These are phyloP conservation scores for Suillus cothurnatus DNA, from an alignment of 768 basidiomycete species.

Conservation along the genomic window DNA sequence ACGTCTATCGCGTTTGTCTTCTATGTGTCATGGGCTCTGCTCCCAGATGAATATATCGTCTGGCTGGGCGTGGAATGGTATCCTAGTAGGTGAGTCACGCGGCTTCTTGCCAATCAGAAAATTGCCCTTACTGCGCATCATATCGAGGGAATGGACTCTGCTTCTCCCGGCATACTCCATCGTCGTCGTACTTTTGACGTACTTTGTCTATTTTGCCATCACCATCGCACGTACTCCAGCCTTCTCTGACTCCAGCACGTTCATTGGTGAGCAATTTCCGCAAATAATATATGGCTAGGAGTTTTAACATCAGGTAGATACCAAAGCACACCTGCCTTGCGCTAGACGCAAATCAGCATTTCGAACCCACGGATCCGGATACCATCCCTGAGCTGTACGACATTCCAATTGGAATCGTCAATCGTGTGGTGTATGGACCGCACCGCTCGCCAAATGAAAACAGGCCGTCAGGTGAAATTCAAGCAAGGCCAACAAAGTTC, in stretches of 20 bases:
- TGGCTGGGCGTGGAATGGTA: constrained; percentile 80
- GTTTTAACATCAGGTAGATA: constrained; percentile 46
- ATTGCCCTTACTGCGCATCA: constrained; percentile 7
- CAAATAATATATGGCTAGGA: constrained; percentile 13
- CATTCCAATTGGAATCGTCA: constrained; percentile 80
- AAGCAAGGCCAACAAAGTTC: neutral
- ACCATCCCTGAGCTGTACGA: constrained; percentile 74
- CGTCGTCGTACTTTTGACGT: constrained; percentile 71
- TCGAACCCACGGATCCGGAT: constrained; percentile 45
- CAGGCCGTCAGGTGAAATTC: neutral
- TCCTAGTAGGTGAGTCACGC: constrained; percentile 67
- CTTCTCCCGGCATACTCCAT: constrained; percentile 80
- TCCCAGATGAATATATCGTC: constrained; percentile 71
- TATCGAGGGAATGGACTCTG: constrained; percentile 80
- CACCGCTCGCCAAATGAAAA: neutral
- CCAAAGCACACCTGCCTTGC: constrained; percentile 53
- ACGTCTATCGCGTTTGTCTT: constrained; percentile 71
- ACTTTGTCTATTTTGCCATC: constrained; percentile 74
- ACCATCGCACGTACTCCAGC: constrained; percentile 71
- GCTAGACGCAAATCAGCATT: constrained; percentile 44
- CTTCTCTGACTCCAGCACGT: constrained; percentile 65
- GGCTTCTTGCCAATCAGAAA: neutral
- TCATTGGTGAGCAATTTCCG: constrained; percentile 54
- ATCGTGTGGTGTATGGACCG: constrained; percentile 64
- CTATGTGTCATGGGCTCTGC: constrained; percentile 79